phyloP scores from a whole-genome alignment of 192 early-diverging fungal species.

The Entomortierella beljakovae region DNA sequence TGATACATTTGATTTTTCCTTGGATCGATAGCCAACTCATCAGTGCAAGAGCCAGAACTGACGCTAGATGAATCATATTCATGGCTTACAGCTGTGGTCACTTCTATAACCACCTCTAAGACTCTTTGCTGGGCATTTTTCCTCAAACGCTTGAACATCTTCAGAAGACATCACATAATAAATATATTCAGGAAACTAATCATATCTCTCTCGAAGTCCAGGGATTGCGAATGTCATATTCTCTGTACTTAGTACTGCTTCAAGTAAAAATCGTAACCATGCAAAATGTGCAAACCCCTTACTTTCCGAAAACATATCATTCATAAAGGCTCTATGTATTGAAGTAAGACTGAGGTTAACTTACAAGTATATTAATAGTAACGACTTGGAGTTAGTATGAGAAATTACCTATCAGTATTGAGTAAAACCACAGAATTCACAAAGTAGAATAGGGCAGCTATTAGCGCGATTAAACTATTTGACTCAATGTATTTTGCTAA shows the following conservation, averaged over 20 bases:
- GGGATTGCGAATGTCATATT: constrained; percentile 8
- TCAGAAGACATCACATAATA: constrained; percentile 9
- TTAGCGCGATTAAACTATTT: constrained; percentile 18
- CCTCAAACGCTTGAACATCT: constrained; percentile 8
- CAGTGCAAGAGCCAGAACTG: not conserved
- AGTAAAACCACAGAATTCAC: constrained; percentile 29
- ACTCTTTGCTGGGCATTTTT: constrained; percentile 5
- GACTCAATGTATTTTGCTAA: not conserved
- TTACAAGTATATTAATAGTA: not conserved
- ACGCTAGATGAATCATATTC: not conserved
- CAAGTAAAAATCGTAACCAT: constrained; percentile 12
- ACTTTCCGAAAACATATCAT: constrained; percentile 7
- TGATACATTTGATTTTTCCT: too few relatives aligned
- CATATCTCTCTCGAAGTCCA: constrained; percentile 9
- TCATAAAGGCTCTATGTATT: constrained; percentile 10
- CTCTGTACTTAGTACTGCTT: constrained; percentile 7
- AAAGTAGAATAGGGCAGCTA: constrained; percentile 29
- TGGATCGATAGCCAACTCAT: not conserved
- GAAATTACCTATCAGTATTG: constrained; percentile 27
- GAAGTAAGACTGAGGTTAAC: not conserved
- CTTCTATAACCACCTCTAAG: not conserved
- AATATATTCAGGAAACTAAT: constrained; percentile 21
- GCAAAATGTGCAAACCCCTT: not conserved
- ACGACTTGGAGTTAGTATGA: too few relatives aligned
- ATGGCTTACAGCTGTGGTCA: not conserved